These are phyloP conservation scores for Malus sieversii DNA, from an alignment of 306 rosid species.

Conservation along the genomic window DNA sequence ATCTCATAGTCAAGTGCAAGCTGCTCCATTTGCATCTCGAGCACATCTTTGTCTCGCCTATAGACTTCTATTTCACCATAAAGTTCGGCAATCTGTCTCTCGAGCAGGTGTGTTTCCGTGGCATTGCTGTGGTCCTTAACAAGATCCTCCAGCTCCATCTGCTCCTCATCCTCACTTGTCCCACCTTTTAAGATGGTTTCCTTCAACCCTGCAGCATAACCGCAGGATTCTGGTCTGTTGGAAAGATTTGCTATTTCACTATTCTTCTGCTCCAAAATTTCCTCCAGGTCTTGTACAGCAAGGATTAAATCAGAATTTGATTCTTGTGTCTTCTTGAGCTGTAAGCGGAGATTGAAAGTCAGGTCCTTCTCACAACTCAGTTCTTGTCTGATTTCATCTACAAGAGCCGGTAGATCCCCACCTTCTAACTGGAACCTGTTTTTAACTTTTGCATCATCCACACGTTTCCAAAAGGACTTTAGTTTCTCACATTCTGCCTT, in stretches of 20 bases:
- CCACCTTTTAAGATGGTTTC: slow-evolving; percentile 32
- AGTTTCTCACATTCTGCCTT: slow-evolving; percentile 62
- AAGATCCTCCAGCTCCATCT: slow-evolving; percentile 66
- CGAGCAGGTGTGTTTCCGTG: slow-evolving; percentile 54
- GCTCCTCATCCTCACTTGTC: slow-evolving; percentile 62
- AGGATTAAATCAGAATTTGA: slow-evolving; percentile 77
- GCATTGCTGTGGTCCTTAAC: slow-evolving; percentile 44
- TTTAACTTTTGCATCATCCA: slow-evolving; percentile 45
- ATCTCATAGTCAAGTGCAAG: slow-evolving; percentile 97
- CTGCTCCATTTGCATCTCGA: slow-evolving; percentile 95
- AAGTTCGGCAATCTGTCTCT: slow-evolving; percentile 64
- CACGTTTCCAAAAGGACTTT: slow-evolving; percentile 47
- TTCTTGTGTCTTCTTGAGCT: slow-evolving; percentile 81
- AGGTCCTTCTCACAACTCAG: slow-evolving; percentile 68
- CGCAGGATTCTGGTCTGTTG: slow-evolving; percentile 14
- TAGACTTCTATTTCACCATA: slow-evolving; percentile 74
- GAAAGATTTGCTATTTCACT: slow-evolving; percentile 23
- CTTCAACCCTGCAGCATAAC: slow-evolving; percentile 29
- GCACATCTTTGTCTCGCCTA: slow-evolving; percentile 84
- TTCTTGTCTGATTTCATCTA: slow-evolving; percentile 79
- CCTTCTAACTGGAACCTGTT: slow-evolving; percentile 53
- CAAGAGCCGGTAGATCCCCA: slow-evolving; percentile 46
- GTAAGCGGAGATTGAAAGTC: slow-evolving; percentile 65
- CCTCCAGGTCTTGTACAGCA: slow-evolving; percentile 78
- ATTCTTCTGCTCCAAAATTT: slow-evolving; percentile 68